Evolutionary conservation across 2,329 filamentous ascomycete genomes (phyloP).

Genomic region (Trichoderma asperellum): DNA sequence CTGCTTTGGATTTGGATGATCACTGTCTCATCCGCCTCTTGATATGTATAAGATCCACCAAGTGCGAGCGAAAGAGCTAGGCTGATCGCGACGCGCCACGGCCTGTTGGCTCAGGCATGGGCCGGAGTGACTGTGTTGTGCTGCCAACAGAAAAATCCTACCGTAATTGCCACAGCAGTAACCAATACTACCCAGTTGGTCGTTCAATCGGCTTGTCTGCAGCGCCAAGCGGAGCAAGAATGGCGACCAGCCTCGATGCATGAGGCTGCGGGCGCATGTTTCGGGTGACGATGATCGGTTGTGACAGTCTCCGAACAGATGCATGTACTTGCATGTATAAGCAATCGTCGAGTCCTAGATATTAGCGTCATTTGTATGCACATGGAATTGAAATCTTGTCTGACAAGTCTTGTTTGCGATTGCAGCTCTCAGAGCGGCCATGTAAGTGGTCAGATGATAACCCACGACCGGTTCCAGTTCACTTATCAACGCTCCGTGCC

Average conservation of each 20-base stretch:
- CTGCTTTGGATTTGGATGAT: not conserved
- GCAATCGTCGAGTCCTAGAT: not conserved
- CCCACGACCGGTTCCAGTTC: not conserved
- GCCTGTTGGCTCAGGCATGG: not conserved
- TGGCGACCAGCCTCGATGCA: not conserved
- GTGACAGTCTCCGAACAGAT: not conserved
- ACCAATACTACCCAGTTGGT: not conserved
- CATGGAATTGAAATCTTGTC: not conserved
- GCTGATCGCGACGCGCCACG: not conserved
- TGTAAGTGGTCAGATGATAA: constrained; percentile 5
- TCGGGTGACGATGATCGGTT: not conserved
- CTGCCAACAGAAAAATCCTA: not conserved
- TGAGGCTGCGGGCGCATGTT: not conserved
- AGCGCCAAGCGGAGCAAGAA: constrained; percentile 1
- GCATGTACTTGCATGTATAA: not conserved
- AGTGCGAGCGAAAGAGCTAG: not conserved
- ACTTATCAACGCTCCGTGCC: not conserved
- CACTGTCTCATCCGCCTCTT: constrained; percentile 3
- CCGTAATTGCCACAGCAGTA: not conserved
- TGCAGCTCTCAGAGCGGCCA: not conserved
- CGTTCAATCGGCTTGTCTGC: constrained; percentile 1
- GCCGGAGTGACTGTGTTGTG: not conserved
- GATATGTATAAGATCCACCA: not conserved
- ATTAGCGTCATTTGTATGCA: not conserved
- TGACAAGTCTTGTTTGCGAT: not conserved